A percentile compares a stretch with the other conserved stretches of the same genome.
Evolutionary conservation across 768 basidiomycete genomes (phyloP).

Genomic region (Russula ochroleuca): DNA sequence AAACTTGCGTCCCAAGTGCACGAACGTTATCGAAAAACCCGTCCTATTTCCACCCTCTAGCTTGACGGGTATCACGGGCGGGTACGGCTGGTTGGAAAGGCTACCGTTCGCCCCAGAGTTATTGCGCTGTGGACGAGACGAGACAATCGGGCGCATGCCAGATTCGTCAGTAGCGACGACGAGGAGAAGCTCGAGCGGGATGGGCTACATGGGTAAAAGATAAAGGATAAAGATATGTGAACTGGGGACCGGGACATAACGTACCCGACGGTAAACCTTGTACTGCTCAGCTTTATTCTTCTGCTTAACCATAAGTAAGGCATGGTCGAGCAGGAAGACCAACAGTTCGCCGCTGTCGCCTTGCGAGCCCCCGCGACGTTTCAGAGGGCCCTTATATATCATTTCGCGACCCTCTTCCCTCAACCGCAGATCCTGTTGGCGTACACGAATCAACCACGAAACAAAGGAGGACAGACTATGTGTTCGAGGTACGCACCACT

Average conservation of each 20-base stretch:
- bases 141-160: constrained; percentile 30
- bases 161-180: constrained; percentile 74
- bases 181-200: constrained; percentile 88
- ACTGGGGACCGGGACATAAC: constrained; percentile 30
- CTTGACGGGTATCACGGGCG: constrained; percentile 48
- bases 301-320: constrained; percentile 88
- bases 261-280: constrained; percentile 88
- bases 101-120: constrained; percentile 33
- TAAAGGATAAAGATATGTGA: constrained; percentile 17
- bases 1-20: constrained; percentile 87
- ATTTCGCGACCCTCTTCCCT: constrained; percentile 87
- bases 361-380: constrained; percentile 69
- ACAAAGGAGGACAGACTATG: not conserved
- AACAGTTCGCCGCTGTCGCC: constrained; percentile 84
- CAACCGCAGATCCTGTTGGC: constrained; percentile 70
- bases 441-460: not conserved
- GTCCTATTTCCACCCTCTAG: constrained; percentile 59
- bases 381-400: constrained; percentile 85
- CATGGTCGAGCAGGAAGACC: constrained; percentile 96
- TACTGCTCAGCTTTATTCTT: constrained; percentile 90
- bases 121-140: constrained; percentile 42
- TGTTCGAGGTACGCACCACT: constrained; percentile 54
- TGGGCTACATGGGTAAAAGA: constrained; percentile 55
- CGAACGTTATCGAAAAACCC: constrained; percentile 88
- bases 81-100: constrained; percentile 39